Percentiles rank a stretch among this genome's conserved stretches.
phyloP scores from a whole-genome alignment of 2,329 filamentous ascomycete species.

The Mycogone perniciosa region DNA sequence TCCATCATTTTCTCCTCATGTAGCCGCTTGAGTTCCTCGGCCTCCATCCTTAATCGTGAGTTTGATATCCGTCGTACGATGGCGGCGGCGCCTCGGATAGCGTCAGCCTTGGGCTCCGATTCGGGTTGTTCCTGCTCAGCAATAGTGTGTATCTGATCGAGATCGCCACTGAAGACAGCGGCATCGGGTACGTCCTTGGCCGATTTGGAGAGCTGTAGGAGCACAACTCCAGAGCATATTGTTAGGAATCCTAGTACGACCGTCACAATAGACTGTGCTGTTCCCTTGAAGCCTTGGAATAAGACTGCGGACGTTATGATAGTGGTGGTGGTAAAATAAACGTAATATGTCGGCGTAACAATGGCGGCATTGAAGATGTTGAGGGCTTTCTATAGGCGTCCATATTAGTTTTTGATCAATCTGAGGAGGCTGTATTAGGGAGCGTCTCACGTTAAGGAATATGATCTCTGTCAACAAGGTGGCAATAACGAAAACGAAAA shows the following conservation, averaged over 20 bases:
- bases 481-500: conserved; percentile 83
- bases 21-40: conserved; percentile 70
- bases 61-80: conserved; percentile 78
- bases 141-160: conserved; percentile 92
- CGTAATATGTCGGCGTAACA: conserved; percentile 97
- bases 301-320: conserved; percentile 90
- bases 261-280: conserved; percentile 70
- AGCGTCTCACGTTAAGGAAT: conserved; percentile 78
- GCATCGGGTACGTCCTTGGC: conserved; percentile 95
- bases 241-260: conserved; percentile 90
- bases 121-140: conserved; percentile 95
- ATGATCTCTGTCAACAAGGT: conserved; percentile 92
- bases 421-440: background rate
- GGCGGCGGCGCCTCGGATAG: conserved; percentile 83
- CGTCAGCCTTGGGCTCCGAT: conserved; percentile 90
- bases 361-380: conserved; percentile 96
- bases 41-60: conserved; percentile 69
- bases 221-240: conserved; percentile 86
- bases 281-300: conserved; percentile 91
- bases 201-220: conserved; percentile 95
- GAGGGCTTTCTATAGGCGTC: conserved; percentile 75
- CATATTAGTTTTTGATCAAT: background rate
- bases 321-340: conserved; percentile 93
- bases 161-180: conserved; percentile 83
- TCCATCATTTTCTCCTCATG: conserved; percentile 71